Evolutionary conservation across 1,284 basidiomycete species (phyloP).

Genomic region (Ceratobasidium sp.): DNA sequence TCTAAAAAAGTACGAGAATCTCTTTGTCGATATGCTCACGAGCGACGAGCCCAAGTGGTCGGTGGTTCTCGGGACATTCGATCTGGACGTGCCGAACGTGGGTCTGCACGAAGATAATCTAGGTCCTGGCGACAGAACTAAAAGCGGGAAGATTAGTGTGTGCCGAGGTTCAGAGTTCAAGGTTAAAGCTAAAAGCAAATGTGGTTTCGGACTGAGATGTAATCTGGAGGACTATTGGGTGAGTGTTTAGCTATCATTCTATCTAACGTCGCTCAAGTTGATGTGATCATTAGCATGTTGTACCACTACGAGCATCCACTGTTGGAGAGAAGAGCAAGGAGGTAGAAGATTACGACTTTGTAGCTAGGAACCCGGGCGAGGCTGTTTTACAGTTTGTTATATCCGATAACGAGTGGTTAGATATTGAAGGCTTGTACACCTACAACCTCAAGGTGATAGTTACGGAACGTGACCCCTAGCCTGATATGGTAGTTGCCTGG

Average conservation of each 20-base stretch:
- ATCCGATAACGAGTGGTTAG: neutral
- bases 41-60: too few species aligned
- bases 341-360: neutral
- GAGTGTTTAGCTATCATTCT: neutral
- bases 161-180: neutral
- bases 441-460: neutral
- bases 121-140: neutral
- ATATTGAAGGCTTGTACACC: neutral
- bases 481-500: too few species aligned
- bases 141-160: too few species aligned
- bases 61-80: too few species aligned
- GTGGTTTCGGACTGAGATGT: neutral
- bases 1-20: neutral
- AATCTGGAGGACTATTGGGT: neutral
- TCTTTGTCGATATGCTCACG: neutral
- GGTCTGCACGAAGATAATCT: neutral
- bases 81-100: neutral
- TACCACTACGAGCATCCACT: too few species aligned
- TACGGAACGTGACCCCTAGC: neutral
- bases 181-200: neutral
- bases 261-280: too few species aligned
- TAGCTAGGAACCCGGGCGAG: neutral
- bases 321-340: too few species aligned
- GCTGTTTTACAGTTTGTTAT: neutral
- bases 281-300: too few species aligned